Evolutionary conservation across 1,284 basidiomycete genomes (phyloP), one percentile per base, ranked within the genome.

Genomic region (Kwoniella shivajii): DNA sequence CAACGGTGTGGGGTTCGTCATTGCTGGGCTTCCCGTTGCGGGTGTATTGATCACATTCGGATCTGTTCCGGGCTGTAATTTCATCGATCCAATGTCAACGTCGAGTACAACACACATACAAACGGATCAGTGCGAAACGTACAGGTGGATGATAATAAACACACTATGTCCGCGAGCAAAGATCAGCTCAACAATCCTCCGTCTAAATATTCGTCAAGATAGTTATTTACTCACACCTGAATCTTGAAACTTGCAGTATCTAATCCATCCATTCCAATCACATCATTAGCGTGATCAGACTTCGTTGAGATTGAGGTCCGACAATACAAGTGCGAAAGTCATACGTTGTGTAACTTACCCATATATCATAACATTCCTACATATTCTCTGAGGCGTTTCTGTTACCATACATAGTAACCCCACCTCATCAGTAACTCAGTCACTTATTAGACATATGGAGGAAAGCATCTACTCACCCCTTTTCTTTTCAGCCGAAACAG

Each of bases 311-410:
- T 39, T 20, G 22, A 20, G 7, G 34, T 30, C 31, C 33, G 34
- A 46, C 33, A 34, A n/a, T 33, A n/a, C 10, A 14, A 22, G 9
- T 20, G 46, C 18, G 31, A 48, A 16, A 33, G 9, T 20, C 22
- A 16, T 16, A 42, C 10, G 16, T 9, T 14, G 31, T 29, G 49
- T 3, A 39, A 46, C 45, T 18, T 72, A 90, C 90, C 90, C 90
- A 72, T 92, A 88, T 65, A 93, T 92, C 74, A 89, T 80, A 54
- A 91, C 86, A 81, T 92, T 92, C 72, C 88, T 85, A 79, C 90
- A 93, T 71, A 91, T 86, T 46, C 88, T 84, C 73, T 88, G 87
- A 13, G 72, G 72, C 42, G 66, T 67, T 58, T 75, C 74, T 69
- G 50, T n/a, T n/a, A n/a, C n/a, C n/a, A n/a, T n/a, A n/a, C n/a